These are phyloP conservation scores for Arctostaphylos glauca DNA, from an alignment of 148 eudicot species.

Conservation along the genomic window DNA sequence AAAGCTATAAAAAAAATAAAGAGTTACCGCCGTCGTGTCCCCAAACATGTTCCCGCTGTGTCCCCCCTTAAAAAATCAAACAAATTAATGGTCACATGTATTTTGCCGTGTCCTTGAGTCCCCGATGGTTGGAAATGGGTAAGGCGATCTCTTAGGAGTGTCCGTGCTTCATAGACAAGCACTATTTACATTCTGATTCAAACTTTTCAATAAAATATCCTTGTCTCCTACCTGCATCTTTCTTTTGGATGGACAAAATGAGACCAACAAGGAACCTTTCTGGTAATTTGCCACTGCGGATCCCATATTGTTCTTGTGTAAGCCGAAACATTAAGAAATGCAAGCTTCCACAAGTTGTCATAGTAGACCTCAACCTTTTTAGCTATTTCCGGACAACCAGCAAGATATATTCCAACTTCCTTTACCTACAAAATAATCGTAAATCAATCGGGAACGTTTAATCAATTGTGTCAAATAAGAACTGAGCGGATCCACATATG, in stretches of 20 bases:
- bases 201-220: not conserved
- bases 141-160: too few species aligned
- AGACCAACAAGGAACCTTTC: constrained; percentile 97
- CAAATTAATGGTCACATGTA: too few species aligned
- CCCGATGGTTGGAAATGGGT: too few species aligned
- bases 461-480: constrained; percentile 2
- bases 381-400: constrained; percentile 63
- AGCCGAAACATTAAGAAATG: constrained; percentile 57
- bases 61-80: too few species aligned
- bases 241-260: constrained; percentile 53
- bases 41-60: too few species aligned
- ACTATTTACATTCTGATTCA: constrained; percentile 1
- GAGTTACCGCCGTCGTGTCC: too few species aligned
- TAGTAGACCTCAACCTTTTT: constrained; percentile 55
- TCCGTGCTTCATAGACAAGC: not conserved
- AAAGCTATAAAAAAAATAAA: too few species aligned
- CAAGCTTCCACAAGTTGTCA: constrained; percentile 80
- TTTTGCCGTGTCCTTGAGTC: too few species aligned
- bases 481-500: not conserved
- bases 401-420: constrained; percentile 79
- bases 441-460: constrained; percentile 2
- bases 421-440: constrained; percentile 53
- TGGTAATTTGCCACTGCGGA: constrained; percentile 62
- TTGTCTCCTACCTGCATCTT: constrained; percentile 66
- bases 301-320: constrained; percentile 65